phyloP scores from a whole-genome alignment of 2,329 filamentous ascomycete genomes.

The Dactylellina parvicollis region DNA sequence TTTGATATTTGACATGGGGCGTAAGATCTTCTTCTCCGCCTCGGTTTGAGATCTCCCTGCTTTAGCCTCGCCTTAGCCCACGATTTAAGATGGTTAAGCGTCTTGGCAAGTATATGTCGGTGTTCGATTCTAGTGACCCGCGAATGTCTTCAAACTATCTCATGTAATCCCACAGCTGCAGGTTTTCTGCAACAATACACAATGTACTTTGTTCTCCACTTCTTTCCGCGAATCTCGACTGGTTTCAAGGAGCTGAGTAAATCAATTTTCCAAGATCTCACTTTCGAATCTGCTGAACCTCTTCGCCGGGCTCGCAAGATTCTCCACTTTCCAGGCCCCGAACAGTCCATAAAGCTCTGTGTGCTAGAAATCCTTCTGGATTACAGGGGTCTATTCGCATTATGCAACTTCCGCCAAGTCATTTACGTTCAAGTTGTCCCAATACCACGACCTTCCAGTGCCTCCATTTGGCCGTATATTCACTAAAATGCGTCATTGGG shows the following conservation, averaged over 20 bases:
- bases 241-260: slow-evolving; percentile 8
- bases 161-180: neutral
- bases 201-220: neutral
- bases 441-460: slow-evolving; percentile 39
- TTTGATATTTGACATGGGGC: slow-evolving; percentile 38
- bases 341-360: slow-evolving; percentile 28
- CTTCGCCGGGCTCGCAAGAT: slow-evolving; percentile 16
- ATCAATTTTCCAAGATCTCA: slow-evolving; percentile 13
- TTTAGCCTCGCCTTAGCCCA: slow-evolving; percentile 27
- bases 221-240: slow-evolving; percentile 16
- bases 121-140: neutral
- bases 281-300: slow-evolving; percentile 32
- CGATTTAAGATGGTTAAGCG: neutral
- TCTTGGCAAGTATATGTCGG: neutral
- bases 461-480: slow-evolving; percentile 3
- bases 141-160: neutral
- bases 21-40: slow-evolving; percentile 18
- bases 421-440: slow-evolving; percentile 4
- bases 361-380: slow-evolving; percentile 26
- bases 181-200: slow-evolving; percentile 4
- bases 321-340: slow-evolving; percentile 29
- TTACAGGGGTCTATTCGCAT: slow-evolving; percentile 22
- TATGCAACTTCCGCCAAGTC: slow-evolving; percentile 49
- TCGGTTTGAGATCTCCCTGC: slow-evolving; percentile 26
- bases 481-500: slow-evolving; percentile 35